These are phyloP conservation scores for Fusarium oxysporum DNA, from an alignment of 2,329 filamentous ascomycete species.

Conservation along the genomic window DNA sequence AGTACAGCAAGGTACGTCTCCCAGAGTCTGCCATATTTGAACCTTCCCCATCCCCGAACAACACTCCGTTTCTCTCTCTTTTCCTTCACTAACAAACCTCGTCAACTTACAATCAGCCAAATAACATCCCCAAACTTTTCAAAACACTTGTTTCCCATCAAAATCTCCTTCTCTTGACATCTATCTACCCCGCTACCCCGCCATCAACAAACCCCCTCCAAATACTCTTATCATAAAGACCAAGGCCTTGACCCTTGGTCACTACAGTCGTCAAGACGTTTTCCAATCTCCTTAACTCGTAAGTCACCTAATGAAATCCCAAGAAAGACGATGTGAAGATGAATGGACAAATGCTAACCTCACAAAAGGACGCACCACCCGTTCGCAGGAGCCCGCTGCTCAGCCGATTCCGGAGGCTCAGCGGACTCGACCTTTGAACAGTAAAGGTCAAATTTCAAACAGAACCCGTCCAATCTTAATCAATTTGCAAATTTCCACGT, in stretches of 20 bases:
- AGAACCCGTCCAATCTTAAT: conserved; percentile 44
- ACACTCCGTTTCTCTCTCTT: conserved; percentile 11
- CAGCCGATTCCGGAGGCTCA: conserved; percentile 86
- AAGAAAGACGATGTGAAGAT: background rate
- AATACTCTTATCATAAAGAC: conserved; percentile 53
- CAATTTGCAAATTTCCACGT: conserved; percentile 40
- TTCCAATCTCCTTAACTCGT: conserved; percentile 98
- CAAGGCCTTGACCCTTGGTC: conserved; percentile 68
- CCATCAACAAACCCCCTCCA: conserved; percentile 38
- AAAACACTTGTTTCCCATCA: conserved; percentile 5
- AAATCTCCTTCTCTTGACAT: conserved; percentile 22
- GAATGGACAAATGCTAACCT: conserved; percentile 42
- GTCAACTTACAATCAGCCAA: conserved; percentile 20
- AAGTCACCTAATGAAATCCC: conserved; percentile 54
- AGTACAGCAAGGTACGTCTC: conserved; percentile 20
- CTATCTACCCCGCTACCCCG: conserved; percentile 42
- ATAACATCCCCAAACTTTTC: conserved; percentile 4
- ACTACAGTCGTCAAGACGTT: conserved; percentile 87
- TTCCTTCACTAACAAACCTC: conserved; percentile 30
- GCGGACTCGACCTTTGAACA: conserved; percentile 72
- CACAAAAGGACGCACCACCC: conserved; percentile 84
- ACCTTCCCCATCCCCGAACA: conserved; percentile 32
- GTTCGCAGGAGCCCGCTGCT: conserved; percentile 96
- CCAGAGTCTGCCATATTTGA: conserved; percentile 33
- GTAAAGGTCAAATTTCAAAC: conserved; percentile 59